A percentile compares a stretch with the other conserved stretches of the same genome.
Conservation (phyloP, 2,329 filamentous ascomycete species). For the Cladophialophora exuberans region DNA sequence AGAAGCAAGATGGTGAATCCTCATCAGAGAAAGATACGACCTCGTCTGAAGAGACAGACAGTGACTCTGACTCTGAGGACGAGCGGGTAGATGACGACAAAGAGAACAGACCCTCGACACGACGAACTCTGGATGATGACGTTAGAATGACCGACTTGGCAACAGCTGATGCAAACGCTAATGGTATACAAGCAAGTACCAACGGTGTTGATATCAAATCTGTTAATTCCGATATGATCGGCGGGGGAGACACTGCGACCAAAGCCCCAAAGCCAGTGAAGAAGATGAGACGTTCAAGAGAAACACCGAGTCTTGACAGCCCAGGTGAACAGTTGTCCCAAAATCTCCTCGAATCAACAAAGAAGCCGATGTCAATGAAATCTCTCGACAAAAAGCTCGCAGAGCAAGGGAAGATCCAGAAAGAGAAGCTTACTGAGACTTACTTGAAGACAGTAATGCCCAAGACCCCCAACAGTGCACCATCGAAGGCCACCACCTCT, state of each 20-base stretch:
- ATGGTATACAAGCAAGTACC: not conserved
- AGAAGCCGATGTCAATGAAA: not conserved
- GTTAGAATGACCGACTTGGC: not conserved
- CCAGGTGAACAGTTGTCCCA: constrained; percentile 31
- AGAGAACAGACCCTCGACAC: constrained; percentile 6
- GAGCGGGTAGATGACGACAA: constrained; percentile 4
- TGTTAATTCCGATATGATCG: not conserved
- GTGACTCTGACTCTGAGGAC: not conserved
- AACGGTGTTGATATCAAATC: not conserved
- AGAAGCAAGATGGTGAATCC: not conserved
- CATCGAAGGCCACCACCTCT: not conserved
- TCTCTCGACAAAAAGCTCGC: constrained; percentile 4
- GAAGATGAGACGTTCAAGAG: not conserved
- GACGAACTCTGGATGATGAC: no score
- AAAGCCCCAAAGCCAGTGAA: not conserved
- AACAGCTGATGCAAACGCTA: not conserved
- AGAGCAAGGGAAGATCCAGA: constrained; percentile 6
- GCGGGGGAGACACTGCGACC: not conserved
- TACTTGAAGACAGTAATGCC: not conserved
- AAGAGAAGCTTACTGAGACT: not conserved
- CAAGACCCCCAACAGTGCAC: not conserved
- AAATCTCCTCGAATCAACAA: constrained; percentile 22
- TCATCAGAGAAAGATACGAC: not conserved
- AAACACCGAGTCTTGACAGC: constrained; percentile 23
- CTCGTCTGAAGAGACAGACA: not conserved